These are phyloP conservation scores for Pulveroboletus sp. DNA, from an alignment of 768 basidiomycete genomes.

Conservation along the genomic window DNA sequence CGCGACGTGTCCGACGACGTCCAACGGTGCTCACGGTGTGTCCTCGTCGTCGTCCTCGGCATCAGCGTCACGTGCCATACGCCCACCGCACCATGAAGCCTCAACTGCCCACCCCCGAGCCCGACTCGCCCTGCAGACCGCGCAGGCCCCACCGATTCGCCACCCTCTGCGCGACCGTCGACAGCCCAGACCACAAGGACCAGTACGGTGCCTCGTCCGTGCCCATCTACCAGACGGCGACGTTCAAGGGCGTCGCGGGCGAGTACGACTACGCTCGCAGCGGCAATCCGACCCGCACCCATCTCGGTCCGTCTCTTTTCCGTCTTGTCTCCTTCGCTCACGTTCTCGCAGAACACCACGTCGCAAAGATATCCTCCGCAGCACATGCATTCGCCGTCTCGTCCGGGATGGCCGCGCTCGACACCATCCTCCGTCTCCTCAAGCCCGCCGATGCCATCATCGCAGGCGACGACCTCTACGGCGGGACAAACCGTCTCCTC, in stretches of 20 bases:
- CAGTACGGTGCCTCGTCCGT: constrained; percentile 93
- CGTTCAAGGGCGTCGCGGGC: constrained; percentile 91
- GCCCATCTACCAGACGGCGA: constrained; percentile 97
- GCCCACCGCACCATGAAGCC: constrained; percentile 15
- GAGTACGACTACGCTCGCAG: constrained; percentile 93
- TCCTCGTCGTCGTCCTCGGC: constrained; percentile 23
- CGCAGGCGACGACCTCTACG: constrained; percentile 96
- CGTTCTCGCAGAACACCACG: constrained; percentile 75
- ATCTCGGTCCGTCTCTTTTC: constrained; percentile 67
- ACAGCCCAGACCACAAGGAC: constrained; percentile 89
- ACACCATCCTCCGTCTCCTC: constrained; percentile 89
- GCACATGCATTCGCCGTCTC: constrained; percentile 88
- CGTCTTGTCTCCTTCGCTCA: not conserved
- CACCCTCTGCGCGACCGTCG: constrained; percentile 89
- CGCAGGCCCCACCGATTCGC: constrained; percentile 84
- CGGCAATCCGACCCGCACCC: constrained; percentile 95
- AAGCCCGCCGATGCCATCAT: constrained; percentile 96
- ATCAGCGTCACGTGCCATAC: constrained; percentile 24
- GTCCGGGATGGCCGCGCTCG: constrained; percentile 97
- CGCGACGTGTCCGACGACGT: constrained; percentile 1
- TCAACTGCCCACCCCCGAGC: constrained; percentile 80
- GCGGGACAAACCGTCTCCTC: constrained; percentile 94
- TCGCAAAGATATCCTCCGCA: constrained; percentile 95
- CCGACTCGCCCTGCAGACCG: constrained; percentile 66
- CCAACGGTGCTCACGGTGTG: constrained; percentile 31